phyloP scores from a whole-genome alignment of 75 land plant species.

The Cupressus sempervirens region DNA sequence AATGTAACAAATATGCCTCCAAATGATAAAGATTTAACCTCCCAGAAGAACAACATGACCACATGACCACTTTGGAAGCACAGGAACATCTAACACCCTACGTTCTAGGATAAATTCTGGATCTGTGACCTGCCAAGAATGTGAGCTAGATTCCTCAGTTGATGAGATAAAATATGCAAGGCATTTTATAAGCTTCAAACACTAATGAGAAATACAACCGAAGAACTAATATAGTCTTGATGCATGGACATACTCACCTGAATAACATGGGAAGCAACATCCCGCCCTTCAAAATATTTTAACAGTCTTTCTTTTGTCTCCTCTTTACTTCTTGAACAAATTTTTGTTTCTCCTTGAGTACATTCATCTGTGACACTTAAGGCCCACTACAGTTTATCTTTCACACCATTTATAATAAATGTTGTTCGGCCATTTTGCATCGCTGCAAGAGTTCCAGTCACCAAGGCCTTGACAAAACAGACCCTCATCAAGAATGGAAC shows the following conservation, averaged over 20 bases:
- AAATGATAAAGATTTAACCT: slow-evolving; percentile 12
- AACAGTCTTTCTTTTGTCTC: slow-evolving; percentile 43
- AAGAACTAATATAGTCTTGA: neutral
- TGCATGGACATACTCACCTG: slow-evolving; percentile 15
- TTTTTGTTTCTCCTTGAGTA: slow-evolving; percentile 28
- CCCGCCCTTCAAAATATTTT: slow-evolving; percentile 34
- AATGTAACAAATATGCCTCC: slow-evolving; percentile 1
- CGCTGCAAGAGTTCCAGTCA: slow-evolving; percentile 23
- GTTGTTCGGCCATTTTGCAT: slow-evolving; percentile 29
- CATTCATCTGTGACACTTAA: slow-evolving; percentile 41
- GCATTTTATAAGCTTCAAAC: neutral
- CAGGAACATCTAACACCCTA: slow-evolving; percentile 46
- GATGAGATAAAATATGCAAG: neutral
- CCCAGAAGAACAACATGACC: slow-evolving; percentile 41
- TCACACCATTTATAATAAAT: slow-evolving; percentile 40
- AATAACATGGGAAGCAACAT: slow-evolving; percentile 27
- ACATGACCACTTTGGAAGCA: slow-evolving; percentile 40
- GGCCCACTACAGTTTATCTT: slow-evolving; percentile 44
- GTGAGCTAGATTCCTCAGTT: neutral
- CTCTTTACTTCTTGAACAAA: slow-evolving; percentile 23
- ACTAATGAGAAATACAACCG: neutral
- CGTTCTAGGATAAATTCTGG: slow-evolving; percentile 44
- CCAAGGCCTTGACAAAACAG: slow-evolving; percentile 30
- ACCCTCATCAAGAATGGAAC: slow-evolving; percentile 1
- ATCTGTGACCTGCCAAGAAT: slow-evolving; percentile 37